Conservation (phyloP, 495 filamentous ascomycete species). For the Penicillium nucicola region DNA sequence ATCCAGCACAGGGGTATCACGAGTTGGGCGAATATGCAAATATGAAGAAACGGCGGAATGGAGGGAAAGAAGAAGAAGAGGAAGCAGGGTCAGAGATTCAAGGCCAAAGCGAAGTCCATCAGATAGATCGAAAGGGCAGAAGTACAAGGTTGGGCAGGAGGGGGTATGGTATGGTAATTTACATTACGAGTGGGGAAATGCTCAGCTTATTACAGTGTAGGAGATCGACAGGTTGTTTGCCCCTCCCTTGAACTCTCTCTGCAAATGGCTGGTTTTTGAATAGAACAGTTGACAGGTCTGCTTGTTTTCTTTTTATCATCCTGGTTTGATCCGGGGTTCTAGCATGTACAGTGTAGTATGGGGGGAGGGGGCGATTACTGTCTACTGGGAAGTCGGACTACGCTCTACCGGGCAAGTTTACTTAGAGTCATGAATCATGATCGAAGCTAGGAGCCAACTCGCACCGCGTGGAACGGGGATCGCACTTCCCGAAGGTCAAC, state of each 20-base stretch:
- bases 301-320: slow-evolving; percentile 9
- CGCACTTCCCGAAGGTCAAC: slow-evolving; percentile 10
- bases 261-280: neutral
- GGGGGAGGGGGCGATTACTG: too few relatives aligned
- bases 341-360: too few relatives aligned
- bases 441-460: slow-evolving; percentile 7
- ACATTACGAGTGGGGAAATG: neutral
- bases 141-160: slow-evolving; percentile 13
- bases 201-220: too few relatives aligned
- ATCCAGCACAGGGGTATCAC: slow-evolving; percentile 16
- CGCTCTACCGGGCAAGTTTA: too few relatives aligned
- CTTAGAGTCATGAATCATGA: too few relatives aligned
- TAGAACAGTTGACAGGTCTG: slow-evolving; percentile 22
- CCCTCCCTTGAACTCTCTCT: neutral
- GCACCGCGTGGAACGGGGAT: slow-evolving; percentile 7
- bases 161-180: neutral
- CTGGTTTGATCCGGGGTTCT: too few relatives aligned
- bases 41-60: neutral
- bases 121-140: slow-evolving; percentile 17
- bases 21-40: slow-evolving; percentile 1
- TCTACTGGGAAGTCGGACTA: neutral
- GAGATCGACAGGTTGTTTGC: slow-evolving; percentile 18
- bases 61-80: too few relatives aligned
- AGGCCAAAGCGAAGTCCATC: slow-evolving; percentile 2
- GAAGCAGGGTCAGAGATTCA: neutral